Base-by-base conservation (phyloP, 139 green algal genomes). In the Chlamydomonas urium region DNA sequence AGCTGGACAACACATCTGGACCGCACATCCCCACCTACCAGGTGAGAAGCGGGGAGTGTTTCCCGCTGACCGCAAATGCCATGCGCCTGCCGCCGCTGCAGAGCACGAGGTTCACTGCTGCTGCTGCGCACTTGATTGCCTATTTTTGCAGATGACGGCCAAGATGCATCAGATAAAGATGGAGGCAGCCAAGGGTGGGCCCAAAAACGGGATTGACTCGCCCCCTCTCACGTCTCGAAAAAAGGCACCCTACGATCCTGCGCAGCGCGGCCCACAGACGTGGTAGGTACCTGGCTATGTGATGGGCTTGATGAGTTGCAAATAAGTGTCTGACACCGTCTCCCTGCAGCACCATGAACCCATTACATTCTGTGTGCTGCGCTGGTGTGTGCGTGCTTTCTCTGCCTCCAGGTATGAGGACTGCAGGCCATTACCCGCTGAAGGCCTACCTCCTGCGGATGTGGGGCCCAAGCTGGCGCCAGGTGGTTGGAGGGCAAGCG, bases 381-480 rank as follows among this genome's bases (percentile, higher is more conserved):
- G n/a, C n/a, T 50, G 10, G 14, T 50, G 42, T 8, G 8, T 50
- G 42, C 42, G 42, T 50, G 14, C 42, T 37, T 38, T 42, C 4
- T 69, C 10, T 69, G 62, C 8, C 21, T 14, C 26, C 60, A 83
- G 72, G 76, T 83, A 83, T 57, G 65, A 81, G 42, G 71, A 82
- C 38, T n/a, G 34, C 1, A 50, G 69, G 1, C 79, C 73, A 2
- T 23, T 48, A 1, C 35, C 83, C 1, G 79, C 79, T n/a, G 76
- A 81, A 36, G 68, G n/a, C 17, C 69, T 86, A 29, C 79, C 79
- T 3, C 47, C 36, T 0, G 38, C 79, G 1, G 75, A 89, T 71
- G 77, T 85, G 2, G 83, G 83, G 5, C 83, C 83, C 10, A 79
- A 83, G 38, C 83, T 89, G 10, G 74, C 83, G 8, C 78, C 78